These are phyloP conservation scores for Phalaenopsis aphrodite DNA, from an alignment of 106 monocot species.

Conservation along the genomic window DNA sequence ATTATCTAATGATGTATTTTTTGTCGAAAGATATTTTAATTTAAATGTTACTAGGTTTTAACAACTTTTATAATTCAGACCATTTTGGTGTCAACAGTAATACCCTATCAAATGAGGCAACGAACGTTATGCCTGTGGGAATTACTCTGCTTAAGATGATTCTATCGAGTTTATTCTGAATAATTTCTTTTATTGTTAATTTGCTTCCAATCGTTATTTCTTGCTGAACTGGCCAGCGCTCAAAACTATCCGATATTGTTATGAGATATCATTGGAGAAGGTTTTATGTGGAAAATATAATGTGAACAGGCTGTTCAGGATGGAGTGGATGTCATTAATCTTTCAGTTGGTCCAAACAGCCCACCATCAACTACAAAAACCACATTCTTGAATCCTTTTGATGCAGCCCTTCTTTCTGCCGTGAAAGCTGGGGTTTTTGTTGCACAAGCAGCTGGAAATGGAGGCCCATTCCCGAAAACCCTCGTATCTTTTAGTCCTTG, in stretches of 20 bases:
- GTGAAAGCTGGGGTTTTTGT: constrained; percentile 99
- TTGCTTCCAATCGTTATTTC: neutral
- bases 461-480: constrained; percentile 92
- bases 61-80: too few species aligned
- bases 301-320: constrained; percentile 88
- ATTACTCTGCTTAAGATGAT: neutral
- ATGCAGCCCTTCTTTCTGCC: constrained; percentile 90
- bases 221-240: neutral
- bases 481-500: constrained; percentile 96
- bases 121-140: neutral
- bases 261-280: neutral
- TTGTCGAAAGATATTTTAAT: neutral
- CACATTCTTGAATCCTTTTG: constrained; percentile 96
- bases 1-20: neutral
- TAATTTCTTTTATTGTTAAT: neutral
- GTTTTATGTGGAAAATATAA: constrained; percentile 3
- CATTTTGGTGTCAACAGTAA: neutral
- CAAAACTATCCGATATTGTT: neutral
- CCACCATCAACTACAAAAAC: constrained; percentile 78
- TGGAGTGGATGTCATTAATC: constrained; percentile 94
- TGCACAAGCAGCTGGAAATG: constrained; percentile 96
- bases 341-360: constrained; percentile 95
- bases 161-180: neutral
- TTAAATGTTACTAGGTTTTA: too few species aligned
- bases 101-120: neutral